Conservation (phyloP, 352 stramenopile species). For the Globisporangium middletonii region DNA sequence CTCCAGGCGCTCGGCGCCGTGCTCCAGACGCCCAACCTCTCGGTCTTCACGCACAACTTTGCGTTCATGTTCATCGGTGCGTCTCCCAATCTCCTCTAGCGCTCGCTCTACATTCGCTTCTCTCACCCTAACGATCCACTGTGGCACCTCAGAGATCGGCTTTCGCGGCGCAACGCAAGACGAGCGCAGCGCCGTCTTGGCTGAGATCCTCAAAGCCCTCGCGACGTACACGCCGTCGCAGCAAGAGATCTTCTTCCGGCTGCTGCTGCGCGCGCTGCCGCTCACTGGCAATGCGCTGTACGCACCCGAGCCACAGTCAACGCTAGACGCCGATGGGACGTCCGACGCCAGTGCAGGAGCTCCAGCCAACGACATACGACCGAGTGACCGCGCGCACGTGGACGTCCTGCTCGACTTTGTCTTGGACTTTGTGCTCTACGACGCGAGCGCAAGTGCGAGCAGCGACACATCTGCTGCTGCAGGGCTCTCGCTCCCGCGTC, state of each 20-base stretch:
- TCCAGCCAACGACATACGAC: too few relatives aligned
- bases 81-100: background rate
- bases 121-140: background rate
- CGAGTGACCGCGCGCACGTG: too few relatives aligned
- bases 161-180: conserved; percentile 43
- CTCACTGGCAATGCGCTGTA: conserved; percentile 22
- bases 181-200: conserved; percentile 34
- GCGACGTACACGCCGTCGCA: conserved; percentile 25
- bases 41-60: conserved; percentile 60
- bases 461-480: too few relatives aligned
- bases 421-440: too few relatives aligned
- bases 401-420: too few relatives aligned
- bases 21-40: conserved; percentile 30
- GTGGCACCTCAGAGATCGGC: conserved; percentile 40
- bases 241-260: conserved; percentile 60
- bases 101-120: background rate
- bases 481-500: conserved; percentile 30
- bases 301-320: background rate
- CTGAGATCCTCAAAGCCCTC: conserved; percentile 24
- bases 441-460: too few relatives aligned
- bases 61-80: conserved; percentile 70
- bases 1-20: conserved; percentile 38
- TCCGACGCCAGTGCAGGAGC: background rate
- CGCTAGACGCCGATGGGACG: background rate
- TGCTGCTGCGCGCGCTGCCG: conserved; percentile 49